Base-by-base conservation (phyloP, 2,329 filamentous ascomycete genomes). In the Meredithiella fracta region DNA sequence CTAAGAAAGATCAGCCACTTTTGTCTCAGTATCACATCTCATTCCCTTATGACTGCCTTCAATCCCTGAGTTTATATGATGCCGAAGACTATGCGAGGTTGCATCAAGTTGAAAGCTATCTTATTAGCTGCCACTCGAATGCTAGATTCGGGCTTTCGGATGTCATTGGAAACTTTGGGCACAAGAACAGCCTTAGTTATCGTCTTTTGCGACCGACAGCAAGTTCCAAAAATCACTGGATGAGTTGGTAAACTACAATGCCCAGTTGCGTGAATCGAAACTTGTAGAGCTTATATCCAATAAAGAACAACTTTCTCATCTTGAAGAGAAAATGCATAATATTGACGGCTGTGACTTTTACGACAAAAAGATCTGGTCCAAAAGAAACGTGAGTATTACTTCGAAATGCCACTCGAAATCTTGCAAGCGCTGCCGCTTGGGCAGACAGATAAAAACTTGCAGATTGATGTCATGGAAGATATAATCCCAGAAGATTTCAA, bases 381-480 rank as follows among this genome's bases (percentile, higher is more conserved):
- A 34, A 5, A 34, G 29, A 34, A 11, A 34, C 29, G 11, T 11
- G 29, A 34, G 11, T 11, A 34, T 34, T 34, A 34, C 11, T 5
- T 34, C 5, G 29, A 5, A 11, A 5, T 31, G n/a, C 5, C 49
- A 51, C 31, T 6, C 29, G 2, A 20, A 17, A 7, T 25, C 26
- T 15, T 51, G 49, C n/a, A 31, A 31, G 17, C 23, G 34, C 9
- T 52, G 50, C 17, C 17, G 20, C 8, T 0, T 47, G 60, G 2
- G 3, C 4, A 0, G 1, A 63, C 15, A 15, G n/a, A 75, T 75
- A 49, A 67, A 0, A 1, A 2, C 0, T 56, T 83, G 0, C 38
- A 25, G 0, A 79, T 83, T 6, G 0, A 44, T 0, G 62, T 77
- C 7, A 68, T 78, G 60, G 79, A 83, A 61, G 80, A 76, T 76